Evolutionary conservation across 2,329 filamentous ascomycete species (phyloP), one percentile per base, ranked within the genome.

Genomic region (Colletotrichum higginsianum): DNA sequence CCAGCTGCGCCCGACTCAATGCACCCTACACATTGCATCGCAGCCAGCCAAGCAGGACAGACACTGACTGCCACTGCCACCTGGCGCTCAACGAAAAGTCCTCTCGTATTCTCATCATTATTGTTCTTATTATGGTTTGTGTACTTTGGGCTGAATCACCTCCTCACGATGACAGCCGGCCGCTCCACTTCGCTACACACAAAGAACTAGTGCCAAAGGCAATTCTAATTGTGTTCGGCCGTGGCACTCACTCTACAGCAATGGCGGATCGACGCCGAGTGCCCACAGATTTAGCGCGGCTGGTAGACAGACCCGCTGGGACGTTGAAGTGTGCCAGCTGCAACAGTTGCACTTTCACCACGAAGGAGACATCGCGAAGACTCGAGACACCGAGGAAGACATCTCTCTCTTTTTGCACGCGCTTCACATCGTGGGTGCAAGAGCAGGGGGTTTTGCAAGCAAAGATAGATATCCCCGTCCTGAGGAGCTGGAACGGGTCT

Each of bases 181-280:
- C 8, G 35, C 35, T 35, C 35, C 35, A 35, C 35, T 35, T 8
- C 35, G 35, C 35, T 35, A 35, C 35, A 35, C 35, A 35, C 30
- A 9, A 7, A 35, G 56, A 57, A 21, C 9, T 47, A 44, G 44
- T 64, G 49, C 35, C 50, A 66, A 58, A 58, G 67, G 47, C 62
- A 70, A 49, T 38, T 62, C 55, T 47, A 56, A 56, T 21, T 40
- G 23, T 50, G 55, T 38, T 15, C 35, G 12, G n/a, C 35, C 38
- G 12, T 61, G 46, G 30, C 46, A 50, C 53, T 58, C 46, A 50
- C 53, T 58, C 18, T 13, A 21, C 56, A 47, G 35, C 30, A 38
- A 9, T 35, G 9, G 30, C 21, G 26, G 68, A 71, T 71, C 65
- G 65, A 68, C 68, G 52, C 65, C 68, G 60, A 68, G 65, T 58